Conservation (phyloP, 768 basidiomycete species). For the Agrocybe pediades region DNA sequence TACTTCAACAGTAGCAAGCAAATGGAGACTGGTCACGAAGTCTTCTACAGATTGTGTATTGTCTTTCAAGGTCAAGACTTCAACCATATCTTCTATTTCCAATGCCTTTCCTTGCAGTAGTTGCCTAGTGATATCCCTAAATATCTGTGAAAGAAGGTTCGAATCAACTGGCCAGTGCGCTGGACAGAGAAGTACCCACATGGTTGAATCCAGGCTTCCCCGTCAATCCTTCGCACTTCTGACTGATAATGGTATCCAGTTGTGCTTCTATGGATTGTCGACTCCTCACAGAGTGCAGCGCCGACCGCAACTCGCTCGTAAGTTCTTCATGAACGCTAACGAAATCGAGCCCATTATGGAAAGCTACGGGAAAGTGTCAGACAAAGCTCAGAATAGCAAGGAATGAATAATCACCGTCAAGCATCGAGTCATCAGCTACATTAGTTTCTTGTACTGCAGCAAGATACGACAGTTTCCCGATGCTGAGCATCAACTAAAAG, state of each 20-base stretch:
- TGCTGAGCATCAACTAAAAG: conserved; percentile 81
- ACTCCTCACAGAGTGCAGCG: conserved; percentile 48
- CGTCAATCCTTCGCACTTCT: conserved; percentile 48
- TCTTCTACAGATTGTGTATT: conserved; percentile 62
- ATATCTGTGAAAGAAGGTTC: conserved; percentile 44
- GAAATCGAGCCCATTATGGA: conserved; percentile 88
- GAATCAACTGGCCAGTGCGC: background rate
- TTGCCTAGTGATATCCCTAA: conserved; percentile 67
- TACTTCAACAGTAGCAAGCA: conserved; percentile 61
- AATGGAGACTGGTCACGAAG: conserved; percentile 67
- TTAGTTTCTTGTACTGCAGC: conserved; percentile 71
- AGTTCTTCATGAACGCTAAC: conserved; percentile 81
- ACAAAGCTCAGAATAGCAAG: background rate
- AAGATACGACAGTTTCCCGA: conserved; percentile 85
- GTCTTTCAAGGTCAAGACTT: conserved; percentile 85
- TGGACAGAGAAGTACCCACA: conserved; percentile 33
- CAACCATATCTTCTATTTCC: conserved; percentile 77
- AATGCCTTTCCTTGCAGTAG: conserved; percentile 77
- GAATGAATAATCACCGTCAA: conserved; percentile 53
- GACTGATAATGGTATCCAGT: conserved; percentile 60
- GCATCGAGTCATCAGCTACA: conserved; percentile 43
- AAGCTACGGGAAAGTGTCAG: conserved; percentile 44
- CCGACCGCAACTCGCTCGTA: conserved; percentile 58
- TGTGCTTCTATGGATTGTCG: conserved; percentile 69
- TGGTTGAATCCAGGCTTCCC: conserved; percentile 54